Base-by-base conservation (phyloP, 164 flowering plant species). In the Vitis rotundifolia region DNA sequence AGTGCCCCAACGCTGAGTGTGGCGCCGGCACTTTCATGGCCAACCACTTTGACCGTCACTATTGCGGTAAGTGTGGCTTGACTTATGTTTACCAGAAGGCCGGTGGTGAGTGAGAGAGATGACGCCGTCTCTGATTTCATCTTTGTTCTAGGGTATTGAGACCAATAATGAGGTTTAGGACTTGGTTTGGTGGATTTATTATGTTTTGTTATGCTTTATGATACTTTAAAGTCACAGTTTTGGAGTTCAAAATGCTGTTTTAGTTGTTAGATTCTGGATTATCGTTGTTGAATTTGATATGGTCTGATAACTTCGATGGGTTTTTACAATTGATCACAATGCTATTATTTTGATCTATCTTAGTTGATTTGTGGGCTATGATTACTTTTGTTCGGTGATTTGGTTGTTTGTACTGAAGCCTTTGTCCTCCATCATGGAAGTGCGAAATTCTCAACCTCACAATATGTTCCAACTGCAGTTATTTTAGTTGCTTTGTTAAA, bases 11-110 rank as follows among this genome's bases (percentile, higher is more conserved):
- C 59, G 79, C 83, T 5, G 89, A 85, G 78, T 89, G 93, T 51
- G 90, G 92, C 4, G 87, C 89, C 8, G 92, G 92, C 0, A 83
- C 86, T 1, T 88, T 88, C 78, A 88, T 88, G 92, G 89, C 92
- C 8, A 84, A 80, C 53, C 93, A 89, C 37, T 83, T 82, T 61
- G 91, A 89, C 57, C 72, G 91, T 29, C 87, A 86, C 70, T 84
- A 83, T 59, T 86, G 91, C 55, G 89, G 91, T 48, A 87, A 86
- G 84, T 88, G 91, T 57, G 87, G 88, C 1, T 81, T 86, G 56
- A 86, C 91, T 49, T 86, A 84, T 71, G 84, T 86, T 53, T 86
- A 84, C 69, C 81, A 83, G 83, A 79, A 84, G 72, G 83, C 82
- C 13, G 90, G 90, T 11, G 85, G 75, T 26, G 90, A 83, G 47